phyloP scores from a whole-genome alignment of 768 basidiomycete genomes.

The Dioszegia aurantiaca region DNA sequence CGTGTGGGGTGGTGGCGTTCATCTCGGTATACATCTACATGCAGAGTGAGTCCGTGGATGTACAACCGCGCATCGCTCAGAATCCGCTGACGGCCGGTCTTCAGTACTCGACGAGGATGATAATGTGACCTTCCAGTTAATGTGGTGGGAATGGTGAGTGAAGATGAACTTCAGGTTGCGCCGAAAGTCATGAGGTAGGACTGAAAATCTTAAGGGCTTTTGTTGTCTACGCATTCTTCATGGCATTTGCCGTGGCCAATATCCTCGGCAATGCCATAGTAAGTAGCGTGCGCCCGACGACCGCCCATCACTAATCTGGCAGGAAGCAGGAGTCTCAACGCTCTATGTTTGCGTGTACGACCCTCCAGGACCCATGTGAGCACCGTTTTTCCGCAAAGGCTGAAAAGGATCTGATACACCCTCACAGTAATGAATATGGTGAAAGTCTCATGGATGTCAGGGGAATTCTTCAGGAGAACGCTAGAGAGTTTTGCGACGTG shows the following conservation, averaged over 20 bases:
- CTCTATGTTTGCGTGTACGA: conserved; percentile 14
- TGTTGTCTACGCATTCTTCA: conserved; percentile 10
- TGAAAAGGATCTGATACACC: background rate
- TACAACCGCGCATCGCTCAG: background rate
- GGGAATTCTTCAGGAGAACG: background rate
- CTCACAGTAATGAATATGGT: background rate
- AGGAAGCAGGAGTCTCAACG: conserved; percentile 14
- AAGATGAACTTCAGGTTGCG: background rate
- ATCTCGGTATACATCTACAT: conserved; percentile 1
- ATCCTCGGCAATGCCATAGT: conserved; percentile 7
- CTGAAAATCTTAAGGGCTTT: conserved; percentile 7
- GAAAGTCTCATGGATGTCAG: background rate
- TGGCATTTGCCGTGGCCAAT: conserved; percentile 6
- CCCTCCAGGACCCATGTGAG: conserved; percentile 1
- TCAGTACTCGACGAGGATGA: conserved; percentile 1
- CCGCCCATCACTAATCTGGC: background rate
- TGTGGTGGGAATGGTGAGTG: conserved; percentile 15
- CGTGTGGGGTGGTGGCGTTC: background rate
- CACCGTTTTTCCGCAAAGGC: background rate
- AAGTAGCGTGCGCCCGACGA: background rate
- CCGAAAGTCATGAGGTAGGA: no score
- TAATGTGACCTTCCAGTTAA: conserved; percentile 7
- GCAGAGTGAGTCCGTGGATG: background rate
- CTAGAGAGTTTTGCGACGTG: background rate
- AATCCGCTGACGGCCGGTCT: no score